Percentiles rank a stretch among this genome's conserved stretches.
Evolutionary conservation across 2,329 filamentous ascomycete genomes (phyloP).

Genomic region (Colletotrichum lupini): DNA sequence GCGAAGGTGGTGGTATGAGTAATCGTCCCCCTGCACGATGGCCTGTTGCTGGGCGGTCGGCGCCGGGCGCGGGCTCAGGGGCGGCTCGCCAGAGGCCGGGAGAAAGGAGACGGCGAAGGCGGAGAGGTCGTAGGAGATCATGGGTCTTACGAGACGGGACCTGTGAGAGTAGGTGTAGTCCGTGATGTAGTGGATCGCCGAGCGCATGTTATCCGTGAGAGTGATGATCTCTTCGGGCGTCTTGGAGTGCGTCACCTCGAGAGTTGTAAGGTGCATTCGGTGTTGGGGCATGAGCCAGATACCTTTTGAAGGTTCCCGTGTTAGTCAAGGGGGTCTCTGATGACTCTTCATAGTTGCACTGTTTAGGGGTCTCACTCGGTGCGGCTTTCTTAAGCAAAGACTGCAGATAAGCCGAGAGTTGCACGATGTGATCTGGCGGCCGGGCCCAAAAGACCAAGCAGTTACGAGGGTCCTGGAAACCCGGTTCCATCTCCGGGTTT

Average conservation of each 20-base stretch:
- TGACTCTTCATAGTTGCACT: not conserved
- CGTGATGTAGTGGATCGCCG: conserved; percentile 68
- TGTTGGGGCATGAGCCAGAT: conserved; percentile 88
- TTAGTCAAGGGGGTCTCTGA: not conserved
- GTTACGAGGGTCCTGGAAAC: conserved; percentile 80
- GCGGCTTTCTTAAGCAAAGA: conserved; percentile 70
- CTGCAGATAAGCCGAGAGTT: conserved; percentile 77
- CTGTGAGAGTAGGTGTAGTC: conserved; percentile 76
- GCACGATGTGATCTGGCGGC: conserved; percentile 77
- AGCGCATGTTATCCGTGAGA: conserved; percentile 68
- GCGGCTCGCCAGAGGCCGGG: conserved; percentile 75
- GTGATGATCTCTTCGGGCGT: conserved; percentile 74
- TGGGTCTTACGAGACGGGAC: conserved; percentile 81
- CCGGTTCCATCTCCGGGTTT: conserved; percentile 70
- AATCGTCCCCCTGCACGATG: conserved; percentile 68
- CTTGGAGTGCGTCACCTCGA: conserved; percentile 86
- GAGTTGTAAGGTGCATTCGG: conserved; percentile 83
- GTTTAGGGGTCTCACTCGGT: conserved; percentile 68
- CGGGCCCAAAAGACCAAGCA: conserved; percentile 91
- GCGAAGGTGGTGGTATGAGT: conserved; percentile 92
- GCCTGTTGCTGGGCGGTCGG: conserved; percentile 48
- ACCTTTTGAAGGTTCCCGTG: conserved; percentile 54
- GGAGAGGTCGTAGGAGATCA: conserved; percentile 85
- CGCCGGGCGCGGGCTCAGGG: conserved; percentile 51
- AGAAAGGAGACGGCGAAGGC: conserved; percentile 90